A percentile compares a stretch with the other conserved stretches of the same genome.
Evolutionary conservation across 2,329 filamentous ascomycete species (phyloP).

Genomic region (Fusarium illudens): DNA sequence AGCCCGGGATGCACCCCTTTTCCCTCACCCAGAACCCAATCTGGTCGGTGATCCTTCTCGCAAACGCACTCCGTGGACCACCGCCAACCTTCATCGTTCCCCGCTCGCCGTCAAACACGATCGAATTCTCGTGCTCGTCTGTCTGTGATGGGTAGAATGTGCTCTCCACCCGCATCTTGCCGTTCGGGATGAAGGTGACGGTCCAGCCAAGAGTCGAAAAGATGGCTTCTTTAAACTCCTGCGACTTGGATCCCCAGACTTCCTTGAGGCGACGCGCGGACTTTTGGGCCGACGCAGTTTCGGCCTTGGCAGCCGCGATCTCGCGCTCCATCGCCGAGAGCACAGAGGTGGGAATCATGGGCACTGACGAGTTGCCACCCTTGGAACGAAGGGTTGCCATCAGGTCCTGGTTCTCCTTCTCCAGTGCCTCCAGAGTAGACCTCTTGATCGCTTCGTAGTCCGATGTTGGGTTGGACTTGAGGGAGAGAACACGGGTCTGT

Average conservation of each 20-base stretch:
- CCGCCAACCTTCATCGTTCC: conserved; percentile 98
- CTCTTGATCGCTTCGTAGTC: conserved; percentile 86
- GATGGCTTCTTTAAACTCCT: conserved; percentile 95
- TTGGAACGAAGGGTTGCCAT: conserved; percentile 72
- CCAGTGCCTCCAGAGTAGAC: conserved; percentile 77
- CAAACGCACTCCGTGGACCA: conserved; percentile 86
- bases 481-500: conserved; percentile 82
- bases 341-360: conserved; percentile 78
- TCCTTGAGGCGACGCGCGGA: conserved; percentile 86
- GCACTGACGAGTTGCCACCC: conserved; percentile 54
- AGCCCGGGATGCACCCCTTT: conserved; percentile 91
- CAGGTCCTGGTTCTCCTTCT: conserved; percentile 85
- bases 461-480: conserved; percentile 92
- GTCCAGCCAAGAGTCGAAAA: conserved; percentile 93
- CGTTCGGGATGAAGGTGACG: conserved; percentile 95
- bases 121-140: conserved; percentile 76
- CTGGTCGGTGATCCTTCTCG: conserved; percentile 81
- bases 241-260: conserved; percentile 89
- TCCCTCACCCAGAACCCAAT: conserved; percentile 97
- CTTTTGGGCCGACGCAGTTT: conserved; percentile 80
- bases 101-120: conserved; percentile 89
- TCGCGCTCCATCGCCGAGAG: conserved; percentile 80
- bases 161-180: conserved; percentile 89
- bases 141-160: conserved; percentile 78
- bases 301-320: conserved; percentile 73